Conservation (phyloP, 768 basidiomycete genomes). For the Boletus pseudo-olivaceus region DNA sequence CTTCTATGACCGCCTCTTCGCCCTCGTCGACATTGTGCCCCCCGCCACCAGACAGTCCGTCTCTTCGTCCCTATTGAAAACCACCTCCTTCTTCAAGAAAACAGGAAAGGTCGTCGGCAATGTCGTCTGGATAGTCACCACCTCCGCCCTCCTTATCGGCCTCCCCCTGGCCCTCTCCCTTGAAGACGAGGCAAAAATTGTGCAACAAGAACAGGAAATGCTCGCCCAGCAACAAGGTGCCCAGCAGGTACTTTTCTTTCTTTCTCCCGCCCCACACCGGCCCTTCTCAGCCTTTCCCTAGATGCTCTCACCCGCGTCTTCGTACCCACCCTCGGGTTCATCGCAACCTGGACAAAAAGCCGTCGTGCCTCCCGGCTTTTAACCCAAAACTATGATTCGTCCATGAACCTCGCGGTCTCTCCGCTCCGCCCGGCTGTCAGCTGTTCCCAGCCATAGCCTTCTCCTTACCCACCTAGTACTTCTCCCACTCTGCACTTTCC, state of each 20-base stretch:
- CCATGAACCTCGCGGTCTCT: neutral
- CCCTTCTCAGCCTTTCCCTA: slow-evolving; percentile 30
- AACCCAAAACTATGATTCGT: slow-evolving; percentile 19
- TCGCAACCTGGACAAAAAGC: slow-evolving; percentile 41
- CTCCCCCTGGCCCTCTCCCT: slow-evolving; percentile 89
- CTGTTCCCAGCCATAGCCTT: slow-evolving; percentile 6
- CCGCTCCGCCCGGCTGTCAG: slow-evolving; percentile 1
- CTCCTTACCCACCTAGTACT: slow-evolving; percentile 14
- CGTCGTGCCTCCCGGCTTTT: slow-evolving; percentile 86
- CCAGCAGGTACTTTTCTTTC: slow-evolving; percentile 63
- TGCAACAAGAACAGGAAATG: slow-evolving; percentile 92
- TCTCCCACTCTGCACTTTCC: slow-evolving; percentile 14
- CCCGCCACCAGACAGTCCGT: slow-evolving; percentile 84
- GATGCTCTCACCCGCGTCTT: slow-evolving; percentile 68
- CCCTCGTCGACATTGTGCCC: slow-evolving; percentile 94
- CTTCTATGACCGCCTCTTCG: slow-evolving; percentile 79
- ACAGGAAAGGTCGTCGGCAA: slow-evolving; percentile 76
- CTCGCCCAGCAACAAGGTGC: slow-evolving; percentile 90
- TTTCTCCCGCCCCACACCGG: neutral
- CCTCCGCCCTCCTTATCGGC: slow-evolving; percentile 89
- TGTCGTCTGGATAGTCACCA: slow-evolving; percentile 92
- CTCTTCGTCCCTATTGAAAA: slow-evolving; percentile 53
- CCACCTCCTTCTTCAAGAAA: slow-evolving; percentile 62
- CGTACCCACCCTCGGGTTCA: slow-evolving; percentile 50
- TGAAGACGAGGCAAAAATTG: slow-evolving; percentile 95